Evolutionary conservation across 306 rosid genomes (phyloP).

Genomic region (Fragaria nilgerrensis): DNA sequence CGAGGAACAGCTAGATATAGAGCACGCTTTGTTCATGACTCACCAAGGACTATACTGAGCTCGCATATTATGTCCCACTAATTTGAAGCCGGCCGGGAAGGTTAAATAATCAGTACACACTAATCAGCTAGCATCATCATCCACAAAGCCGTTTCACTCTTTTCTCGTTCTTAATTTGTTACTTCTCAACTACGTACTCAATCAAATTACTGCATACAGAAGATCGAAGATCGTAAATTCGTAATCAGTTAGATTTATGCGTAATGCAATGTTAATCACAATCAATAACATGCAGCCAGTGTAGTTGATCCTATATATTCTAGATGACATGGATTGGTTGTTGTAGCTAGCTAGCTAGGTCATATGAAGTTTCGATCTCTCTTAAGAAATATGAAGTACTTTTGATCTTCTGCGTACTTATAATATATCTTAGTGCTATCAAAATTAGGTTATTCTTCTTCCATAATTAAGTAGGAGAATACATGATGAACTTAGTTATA

Average conservation of each 20-base stretch:
- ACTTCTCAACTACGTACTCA: background rate
- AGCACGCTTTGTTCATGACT: slow-evolving; percentile 16
- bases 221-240: background rate
- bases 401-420: background rate
- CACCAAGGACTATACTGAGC: background rate
- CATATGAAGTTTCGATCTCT: background rate
- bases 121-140: background rate
- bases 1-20: slow-evolving; percentile 20
- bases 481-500: background rate
- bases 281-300: no score
- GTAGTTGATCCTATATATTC: background rate
- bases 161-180: background rate
- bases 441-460: background rate
- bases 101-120: background rate
- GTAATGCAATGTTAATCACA: background rate
- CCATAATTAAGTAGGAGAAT: background rate
- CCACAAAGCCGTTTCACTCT: background rate
- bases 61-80: background rate
- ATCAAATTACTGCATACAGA: background rate
- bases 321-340: background rate
- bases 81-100: background rate
- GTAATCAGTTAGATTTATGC: background rate
- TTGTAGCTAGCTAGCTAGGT: background rate
- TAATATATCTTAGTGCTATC: background rate
- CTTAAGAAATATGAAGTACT: no score